Conservation (phyloP, 1,284 basidiomycete species). For the Tilletia caries region DNA sequence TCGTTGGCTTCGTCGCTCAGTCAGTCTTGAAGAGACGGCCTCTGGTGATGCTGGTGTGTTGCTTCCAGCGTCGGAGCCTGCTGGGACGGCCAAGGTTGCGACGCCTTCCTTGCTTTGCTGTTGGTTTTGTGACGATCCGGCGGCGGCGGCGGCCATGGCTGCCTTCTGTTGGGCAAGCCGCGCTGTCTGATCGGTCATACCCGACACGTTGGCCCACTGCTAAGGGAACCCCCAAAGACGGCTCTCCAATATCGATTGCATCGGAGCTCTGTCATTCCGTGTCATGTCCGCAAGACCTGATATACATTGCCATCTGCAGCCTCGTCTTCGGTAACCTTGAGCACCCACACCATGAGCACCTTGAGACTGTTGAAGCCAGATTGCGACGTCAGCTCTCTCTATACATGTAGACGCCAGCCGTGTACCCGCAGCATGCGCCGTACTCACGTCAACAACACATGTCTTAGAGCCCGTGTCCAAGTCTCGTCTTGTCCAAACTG, state of each 20-base stretch:
- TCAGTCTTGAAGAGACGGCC: too few relatives aligned
- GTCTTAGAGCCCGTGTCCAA: slow-evolving; percentile 89
- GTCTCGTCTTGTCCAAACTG: slow-evolving; percentile 85
- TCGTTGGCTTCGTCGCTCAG: too few relatives aligned
- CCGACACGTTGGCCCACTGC: neutral
- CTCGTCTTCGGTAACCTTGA: slow-evolving; percentile 7
- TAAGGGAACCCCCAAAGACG: neutral
- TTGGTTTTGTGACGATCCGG: too few relatives aligned
- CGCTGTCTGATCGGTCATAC: slow-evolving; percentile 1
- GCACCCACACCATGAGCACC: slow-evolving; percentile 13
- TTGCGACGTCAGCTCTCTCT: too few relatives aligned
- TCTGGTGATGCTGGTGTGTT: too few relatives aligned
- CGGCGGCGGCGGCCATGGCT: neutral
- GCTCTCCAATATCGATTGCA: too few relatives aligned
- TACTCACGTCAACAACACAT: slow-evolving; percentile 57
- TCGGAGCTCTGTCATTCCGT: too few relatives aligned
- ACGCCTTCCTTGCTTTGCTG: too few relatives aligned
- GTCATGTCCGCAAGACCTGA: too few relatives aligned
- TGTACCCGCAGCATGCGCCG: neutral
- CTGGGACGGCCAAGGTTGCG: too few relatives aligned
- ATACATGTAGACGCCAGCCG: neutral
- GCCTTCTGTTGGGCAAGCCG: neutral
- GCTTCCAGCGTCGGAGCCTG: too few relatives aligned
- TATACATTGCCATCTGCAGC: too few relatives aligned
- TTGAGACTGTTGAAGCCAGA: neutral